Evolutionary conservation across 2,329 filamentous ascomycete genomes (phyloP).

Genomic region (Scedosporium minutisporum): DNA sequence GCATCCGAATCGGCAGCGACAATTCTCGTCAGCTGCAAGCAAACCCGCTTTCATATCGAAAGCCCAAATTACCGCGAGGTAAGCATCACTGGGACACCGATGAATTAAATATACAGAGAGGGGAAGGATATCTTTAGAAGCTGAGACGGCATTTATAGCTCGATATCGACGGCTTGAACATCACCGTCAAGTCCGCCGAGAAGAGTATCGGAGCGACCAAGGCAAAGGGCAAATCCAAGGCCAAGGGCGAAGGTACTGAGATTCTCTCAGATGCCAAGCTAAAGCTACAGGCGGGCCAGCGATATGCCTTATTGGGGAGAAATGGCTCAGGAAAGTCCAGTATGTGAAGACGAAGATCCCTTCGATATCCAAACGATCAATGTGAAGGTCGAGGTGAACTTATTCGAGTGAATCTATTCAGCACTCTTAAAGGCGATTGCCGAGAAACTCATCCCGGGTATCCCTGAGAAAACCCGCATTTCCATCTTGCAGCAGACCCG

Average conservation of each 20-base stretch:
- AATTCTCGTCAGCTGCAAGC: conserved; percentile 55
- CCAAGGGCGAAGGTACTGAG: conserved; percentile 43
- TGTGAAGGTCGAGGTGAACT: not conserved
- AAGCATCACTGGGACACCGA: conserved; percentile 4
- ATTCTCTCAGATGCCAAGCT: conserved; percentile 62
- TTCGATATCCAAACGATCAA: not conserved
- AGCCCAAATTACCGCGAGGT: conserved; percentile 49
- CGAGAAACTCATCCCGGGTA: conserved; percentile 68
- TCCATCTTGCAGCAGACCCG: conserved; percentile 60
- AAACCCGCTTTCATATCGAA: conserved; percentile 55
- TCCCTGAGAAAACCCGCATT: conserved; percentile 55
- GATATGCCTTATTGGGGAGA: conserved; percentile 70
- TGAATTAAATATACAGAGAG: not conserved
- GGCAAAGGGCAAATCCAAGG: conserved; percentile 41
- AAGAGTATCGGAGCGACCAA: conserved; percentile 19
- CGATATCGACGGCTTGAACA: conserved; percentile 63
- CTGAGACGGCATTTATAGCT: conserved; percentile 33
- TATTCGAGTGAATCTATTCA: conserved; percentile 18
- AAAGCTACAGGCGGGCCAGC: conserved; percentile 59
- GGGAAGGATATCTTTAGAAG: not conserved
- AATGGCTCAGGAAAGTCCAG: conserved; percentile 81
- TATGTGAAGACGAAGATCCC: conserved; percentile 24
- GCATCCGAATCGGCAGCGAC: conserved; percentile 25
- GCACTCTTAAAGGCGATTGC: conserved; percentile 66
- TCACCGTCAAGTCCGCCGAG: conserved; percentile 47